A percentile compares a stretch with the other conserved stretches of the same genome.
Conservation (phyloP, 164 flowering plant species). For the Aristolochia californica region DNA sequence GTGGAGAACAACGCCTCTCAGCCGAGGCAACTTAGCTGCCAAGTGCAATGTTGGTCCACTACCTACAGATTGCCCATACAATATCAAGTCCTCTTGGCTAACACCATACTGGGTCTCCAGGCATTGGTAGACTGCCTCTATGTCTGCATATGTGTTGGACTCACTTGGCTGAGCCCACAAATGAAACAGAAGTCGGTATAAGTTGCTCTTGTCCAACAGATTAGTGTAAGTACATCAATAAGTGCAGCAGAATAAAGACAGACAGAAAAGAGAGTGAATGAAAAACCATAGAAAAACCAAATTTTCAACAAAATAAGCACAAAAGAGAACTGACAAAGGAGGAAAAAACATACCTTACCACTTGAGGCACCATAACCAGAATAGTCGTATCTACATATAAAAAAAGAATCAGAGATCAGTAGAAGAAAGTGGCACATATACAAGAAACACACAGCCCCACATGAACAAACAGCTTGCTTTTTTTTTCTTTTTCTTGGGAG, state of each 20-base stretch:
- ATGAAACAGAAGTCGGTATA: constrained; percentile 1
- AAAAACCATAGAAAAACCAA: neutral
- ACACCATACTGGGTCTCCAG: constrained; percentile 82
- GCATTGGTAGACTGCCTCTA: constrained; percentile 91
- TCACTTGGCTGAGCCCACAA: constrained; percentile 75
- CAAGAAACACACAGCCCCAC: neutral
- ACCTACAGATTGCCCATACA: constrained; percentile 98
- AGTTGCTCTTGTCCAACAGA: neutral
- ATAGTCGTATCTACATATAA: constrained; percentile 77
- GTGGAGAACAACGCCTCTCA: constrained; percentile 90
- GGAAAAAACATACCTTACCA: constrained; percentile 56
- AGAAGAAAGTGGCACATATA: neutral
- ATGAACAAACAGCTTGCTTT: too few species aligned
- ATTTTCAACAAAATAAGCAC: neutral
- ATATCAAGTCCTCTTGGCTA: constrained; percentile 76
- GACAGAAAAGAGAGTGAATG: neutral
- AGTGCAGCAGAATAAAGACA: neutral
- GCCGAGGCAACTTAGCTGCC: constrained; percentile 86
- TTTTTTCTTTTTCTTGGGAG: too few species aligned
- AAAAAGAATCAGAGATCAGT: constrained; percentile 1
- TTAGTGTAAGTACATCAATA: neutral
- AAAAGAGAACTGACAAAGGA: neutral
- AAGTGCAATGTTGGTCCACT: constrained; percentile 97
- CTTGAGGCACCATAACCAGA: constrained; percentile 97
- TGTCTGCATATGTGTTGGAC: constrained; percentile 88